Conservation (phyloP, 1,284 basidiomycete genomes). For the Bjerkandera adusta region DNA sequence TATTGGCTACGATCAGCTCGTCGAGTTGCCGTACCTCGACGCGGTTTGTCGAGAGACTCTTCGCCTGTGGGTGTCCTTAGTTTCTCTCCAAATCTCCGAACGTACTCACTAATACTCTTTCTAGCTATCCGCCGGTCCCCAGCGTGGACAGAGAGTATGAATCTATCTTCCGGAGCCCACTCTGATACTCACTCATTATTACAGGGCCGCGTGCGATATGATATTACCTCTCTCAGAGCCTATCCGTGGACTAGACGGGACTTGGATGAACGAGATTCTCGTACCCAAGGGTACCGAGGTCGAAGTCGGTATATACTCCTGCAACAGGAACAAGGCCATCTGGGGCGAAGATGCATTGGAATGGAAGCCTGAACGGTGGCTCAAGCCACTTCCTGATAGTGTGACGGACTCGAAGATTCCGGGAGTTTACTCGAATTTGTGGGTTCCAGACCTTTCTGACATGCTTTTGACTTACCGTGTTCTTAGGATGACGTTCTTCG, state of each 20-base stretch:
- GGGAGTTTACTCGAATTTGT: constrained; percentile 27
- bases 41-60: constrained; percentile 34
- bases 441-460: constrained; percentile 2
- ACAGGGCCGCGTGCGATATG: constrained; percentile 25
- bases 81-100: not conserved
- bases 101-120: not conserved
- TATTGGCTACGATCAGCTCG: constrained; percentile 27
- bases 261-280: constrained; percentile 36
- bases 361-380: constrained; percentile 33
- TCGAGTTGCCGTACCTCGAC: constrained; percentile 30
- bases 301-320: constrained; percentile 25
- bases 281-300: constrained; percentile 39
- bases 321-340: constrained; percentile 28
- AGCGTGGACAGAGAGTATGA: constrained; percentile 31
- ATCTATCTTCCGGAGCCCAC: constrained; percentile 20
- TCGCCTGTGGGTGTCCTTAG: constrained; percentile 23
- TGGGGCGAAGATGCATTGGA: constrained; percentile 31
- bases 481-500: constrained; percentile 17
- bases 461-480: not conserved
- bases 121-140: constrained; percentile 1
- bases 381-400: constrained; percentile 19
- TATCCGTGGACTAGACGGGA: constrained; percentile 27
- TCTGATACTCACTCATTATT: not conserved
- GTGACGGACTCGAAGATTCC: constrained; percentile 22
- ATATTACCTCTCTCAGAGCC: constrained; percentile 27